phyloP scores from a whole-genome alignment of 345 rosid species.

The Salix caprea region DNA sequence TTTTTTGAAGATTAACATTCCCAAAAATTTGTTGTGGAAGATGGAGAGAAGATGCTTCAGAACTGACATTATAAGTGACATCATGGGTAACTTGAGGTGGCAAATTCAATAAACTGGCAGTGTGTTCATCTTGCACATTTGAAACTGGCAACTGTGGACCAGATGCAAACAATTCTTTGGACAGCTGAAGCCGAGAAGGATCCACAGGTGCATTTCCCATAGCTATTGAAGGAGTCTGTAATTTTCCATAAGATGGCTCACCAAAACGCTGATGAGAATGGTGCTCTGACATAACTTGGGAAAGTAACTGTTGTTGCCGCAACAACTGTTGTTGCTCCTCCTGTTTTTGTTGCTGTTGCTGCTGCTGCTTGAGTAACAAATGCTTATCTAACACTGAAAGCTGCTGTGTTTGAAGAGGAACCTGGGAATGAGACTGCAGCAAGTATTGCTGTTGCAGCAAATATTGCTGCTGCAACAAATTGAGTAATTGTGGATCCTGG shows the following conservation, averaged over 20 bases:
- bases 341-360: constrained; percentile 44
- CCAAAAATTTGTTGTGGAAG: constrained; percentile 55
- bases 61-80: constrained; percentile 30
- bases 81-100: constrained; percentile 40
- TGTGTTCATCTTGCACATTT: constrained; percentile 38
- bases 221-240: constrained; percentile 41
- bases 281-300: constrained; percentile 69
- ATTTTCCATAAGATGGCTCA: constrained; percentile 54
- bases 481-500: constrained; percentile 67
- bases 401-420: constrained; percentile 62
- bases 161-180: constrained; percentile 49
- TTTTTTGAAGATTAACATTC: constrained; percentile 33
- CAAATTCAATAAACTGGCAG: constrained; percentile 35
- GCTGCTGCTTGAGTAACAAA: constrained; percentile 60
- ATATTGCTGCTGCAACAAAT: constrained; percentile 79
- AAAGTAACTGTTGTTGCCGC: constrained; percentile 71
- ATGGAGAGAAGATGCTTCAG: constrained; percentile 38
- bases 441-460: constrained; percentile 70
- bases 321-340: constrained; percentile 82
- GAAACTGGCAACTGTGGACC: constrained; percentile 49
- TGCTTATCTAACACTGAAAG: constrained; percentile 60
- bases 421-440: constrained; percentile 63
- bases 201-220: constrained; percentile 50
- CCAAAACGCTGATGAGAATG: constrained; percentile 47
- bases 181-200: constrained; percentile 44